A percentile compares a stretch with the other conserved stretches of the same genome.
phyloP scores from a whole-genome alignment of 202 grass and related monocot genomes.

The Eragrostis tef region DNA sequence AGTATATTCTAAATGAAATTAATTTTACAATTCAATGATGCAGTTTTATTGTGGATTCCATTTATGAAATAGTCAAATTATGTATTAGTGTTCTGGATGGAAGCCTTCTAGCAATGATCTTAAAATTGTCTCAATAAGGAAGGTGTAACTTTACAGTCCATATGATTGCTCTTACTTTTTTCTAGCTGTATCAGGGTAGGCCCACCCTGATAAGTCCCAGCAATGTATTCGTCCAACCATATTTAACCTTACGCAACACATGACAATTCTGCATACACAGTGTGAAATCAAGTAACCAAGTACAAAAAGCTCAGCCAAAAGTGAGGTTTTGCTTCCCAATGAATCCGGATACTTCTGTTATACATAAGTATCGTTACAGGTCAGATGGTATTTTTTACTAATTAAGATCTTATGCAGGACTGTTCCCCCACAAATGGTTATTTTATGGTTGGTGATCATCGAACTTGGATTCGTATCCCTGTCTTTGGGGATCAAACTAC shows the following conservation, averaged over 20 bases:
- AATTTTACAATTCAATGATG: neutral
- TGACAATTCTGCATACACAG: constrained; percentile 26
- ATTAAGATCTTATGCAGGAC: constrained; percentile 16
- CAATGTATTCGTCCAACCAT: constrained; percentile 15
- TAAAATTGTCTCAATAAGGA: no score
- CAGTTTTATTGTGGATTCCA: neutral
- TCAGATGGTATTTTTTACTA: constrained; percentile 24
- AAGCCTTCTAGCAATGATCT: constrained; percentile 4
- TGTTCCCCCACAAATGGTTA: neutral
- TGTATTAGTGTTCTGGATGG: constrained; percentile 10
- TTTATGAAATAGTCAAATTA: neutral
- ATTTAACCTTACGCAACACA: constrained; percentile 39
- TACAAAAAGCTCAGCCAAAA: constrained; percentile 38
- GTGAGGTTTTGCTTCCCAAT: constrained; percentile 45
- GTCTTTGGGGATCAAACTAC: constrained; percentile 31
- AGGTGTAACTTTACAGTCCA: no score
- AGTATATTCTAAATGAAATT: no score
- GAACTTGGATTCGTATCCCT: constrained; percentile 43
- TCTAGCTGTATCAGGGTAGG: constrained; percentile 26
- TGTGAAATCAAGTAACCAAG: constrained; percentile 49
- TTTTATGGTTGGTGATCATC: constrained; percentile 38
- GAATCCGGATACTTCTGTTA: constrained; percentile 48
- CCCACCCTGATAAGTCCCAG: constrained; percentile 4
- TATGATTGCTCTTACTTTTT: constrained; percentile 12
- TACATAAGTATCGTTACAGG: constrained; percentile 43